Conservation (phyloP, 495 filamentous ascomycete species). For the Trichoderma orchidacearum region DNA sequence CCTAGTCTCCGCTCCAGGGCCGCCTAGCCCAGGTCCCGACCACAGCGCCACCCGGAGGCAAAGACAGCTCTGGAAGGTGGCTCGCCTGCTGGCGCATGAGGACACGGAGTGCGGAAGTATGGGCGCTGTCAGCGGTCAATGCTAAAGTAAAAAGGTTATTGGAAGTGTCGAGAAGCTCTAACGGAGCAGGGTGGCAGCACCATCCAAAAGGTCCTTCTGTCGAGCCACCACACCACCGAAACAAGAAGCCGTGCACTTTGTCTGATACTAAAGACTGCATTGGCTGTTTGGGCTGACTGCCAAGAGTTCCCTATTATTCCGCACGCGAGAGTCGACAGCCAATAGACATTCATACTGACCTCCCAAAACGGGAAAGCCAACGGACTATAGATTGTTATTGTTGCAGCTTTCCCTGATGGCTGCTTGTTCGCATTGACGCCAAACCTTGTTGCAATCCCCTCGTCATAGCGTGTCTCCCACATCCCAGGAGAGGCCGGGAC, state of each 20-base stretch:
- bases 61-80: not conserved
- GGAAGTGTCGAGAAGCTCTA: not conserved
- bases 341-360: not conserved
- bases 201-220: not conserved
- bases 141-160: not conserved
- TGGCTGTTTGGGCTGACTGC: no score
- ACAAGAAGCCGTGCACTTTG: no score
- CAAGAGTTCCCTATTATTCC: no score
- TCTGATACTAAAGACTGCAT: no score
- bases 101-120: no score
- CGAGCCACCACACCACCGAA: no score
- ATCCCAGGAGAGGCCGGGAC: not conserved
- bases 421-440: not conserved
- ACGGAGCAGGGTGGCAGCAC: not conserved
- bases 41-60: not conserved
- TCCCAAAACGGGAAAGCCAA: not conserved
- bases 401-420: not conserved
- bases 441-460: not conserved
- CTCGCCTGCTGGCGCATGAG: not conserved
- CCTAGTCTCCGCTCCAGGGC: not conserved
- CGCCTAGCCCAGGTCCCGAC: not conserved
- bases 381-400: not conserved
- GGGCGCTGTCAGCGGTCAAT: not conserved
- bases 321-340: not conserved
- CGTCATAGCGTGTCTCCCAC: not conserved